These are phyloP conservation scores for Dryadomyces quercus-mongolicae DNA, from an alignment of 2,329 filamentous ascomycete genomes.

Conservation along the genomic window DNA sequence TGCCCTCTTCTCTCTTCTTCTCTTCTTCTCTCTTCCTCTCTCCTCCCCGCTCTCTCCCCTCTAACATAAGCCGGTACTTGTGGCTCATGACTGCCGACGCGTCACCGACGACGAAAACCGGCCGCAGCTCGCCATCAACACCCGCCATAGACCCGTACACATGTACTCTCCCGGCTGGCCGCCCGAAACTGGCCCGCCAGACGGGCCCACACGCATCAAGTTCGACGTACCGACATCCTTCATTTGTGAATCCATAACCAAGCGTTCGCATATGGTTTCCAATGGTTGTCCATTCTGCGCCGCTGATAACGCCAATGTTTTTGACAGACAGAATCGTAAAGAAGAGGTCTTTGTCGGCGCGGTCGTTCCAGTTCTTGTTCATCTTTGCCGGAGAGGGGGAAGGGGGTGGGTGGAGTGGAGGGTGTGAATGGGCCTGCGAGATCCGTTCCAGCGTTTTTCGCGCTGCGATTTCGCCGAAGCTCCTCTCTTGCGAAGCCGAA, in stretches of 20 bases:
- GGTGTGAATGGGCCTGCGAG: not conserved
- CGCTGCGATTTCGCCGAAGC: not conserved
- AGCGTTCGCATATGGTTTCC: constrained; percentile 47
- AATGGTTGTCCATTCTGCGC: constrained; percentile 49
- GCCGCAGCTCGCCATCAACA: not conserved
- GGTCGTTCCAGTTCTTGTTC: constrained; percentile 50
- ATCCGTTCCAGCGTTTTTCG: not conserved
- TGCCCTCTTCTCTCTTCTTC: no score
- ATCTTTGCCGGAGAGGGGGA: constrained; percentile 19
- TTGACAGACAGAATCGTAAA: constrained; percentile 51
- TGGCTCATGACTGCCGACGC: not conserved
- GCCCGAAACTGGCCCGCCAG: not conserved
- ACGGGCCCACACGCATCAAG: not conserved
- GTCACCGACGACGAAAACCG: not conserved
- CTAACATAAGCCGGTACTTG: constrained; percentile 8
- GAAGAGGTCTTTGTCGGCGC: constrained; percentile 50
- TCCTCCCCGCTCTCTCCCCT: no score
- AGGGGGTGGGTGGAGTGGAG: not conserved
- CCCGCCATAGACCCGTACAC: not conserved
- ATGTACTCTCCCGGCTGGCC: not conserved
- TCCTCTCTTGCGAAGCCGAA: not conserved
- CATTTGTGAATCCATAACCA: constrained; percentile 52
- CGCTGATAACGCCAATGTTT: constrained; percentile 51
- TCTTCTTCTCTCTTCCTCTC: no score
- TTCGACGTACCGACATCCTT: constrained; percentile 45